Percentiles rank a stretch among this genome's conserved stretches.
Evolutionary conservation across 129 eudicot genomes (phyloP).

Genomic region (sunflower (Helianthus annuus)): DNA sequence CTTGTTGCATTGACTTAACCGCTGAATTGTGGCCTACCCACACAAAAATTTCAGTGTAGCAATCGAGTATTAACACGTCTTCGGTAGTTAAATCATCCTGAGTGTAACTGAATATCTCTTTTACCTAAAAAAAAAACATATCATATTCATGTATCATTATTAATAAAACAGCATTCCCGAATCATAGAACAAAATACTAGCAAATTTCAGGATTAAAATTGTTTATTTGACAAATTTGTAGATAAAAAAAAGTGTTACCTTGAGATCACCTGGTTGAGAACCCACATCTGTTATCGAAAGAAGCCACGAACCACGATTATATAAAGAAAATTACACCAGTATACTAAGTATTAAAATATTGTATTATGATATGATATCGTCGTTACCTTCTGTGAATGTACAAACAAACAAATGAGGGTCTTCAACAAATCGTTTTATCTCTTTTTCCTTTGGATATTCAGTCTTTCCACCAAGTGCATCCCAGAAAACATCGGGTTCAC

Average conservation of each 20-base stretch:
- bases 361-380: constrained; percentile 12
- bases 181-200: constrained; percentile 2
- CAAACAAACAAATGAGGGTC: constrained; percentile 74
- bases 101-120: constrained; percentile 61
- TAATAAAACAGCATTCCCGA: neutral
- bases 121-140: constrained; percentile 48
- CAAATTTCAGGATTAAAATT: neutral
- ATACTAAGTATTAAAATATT: constrained; percentile 21
- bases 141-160: neutral
- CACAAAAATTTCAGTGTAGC: constrained; percentile 56
- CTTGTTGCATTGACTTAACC: constrained; percentile 50
- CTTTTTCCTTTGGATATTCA: constrained; percentile 67
- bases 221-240: neutral
- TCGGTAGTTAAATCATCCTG: constrained; percentile 83
- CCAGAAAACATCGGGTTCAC: constrained; percentile 69
- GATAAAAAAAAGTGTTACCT: constrained; percentile 39
- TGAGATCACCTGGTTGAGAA: constrained; percentile 45
- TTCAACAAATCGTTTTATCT: constrained; percentile 42
- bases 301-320: constrained; percentile 32
- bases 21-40: constrained; percentile 63
- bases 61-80: constrained; percentile 65
- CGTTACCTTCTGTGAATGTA: constrained; percentile 40
- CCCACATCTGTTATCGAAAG: constrained; percentile 26
- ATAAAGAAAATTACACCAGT: constrained; percentile 11
- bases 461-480: constrained; percentile 64